These are phyloP conservation scores for Leccinum barrowsii DNA, from an alignment of 768 basidiomycete genomes.

Conservation along the genomic window DNA sequence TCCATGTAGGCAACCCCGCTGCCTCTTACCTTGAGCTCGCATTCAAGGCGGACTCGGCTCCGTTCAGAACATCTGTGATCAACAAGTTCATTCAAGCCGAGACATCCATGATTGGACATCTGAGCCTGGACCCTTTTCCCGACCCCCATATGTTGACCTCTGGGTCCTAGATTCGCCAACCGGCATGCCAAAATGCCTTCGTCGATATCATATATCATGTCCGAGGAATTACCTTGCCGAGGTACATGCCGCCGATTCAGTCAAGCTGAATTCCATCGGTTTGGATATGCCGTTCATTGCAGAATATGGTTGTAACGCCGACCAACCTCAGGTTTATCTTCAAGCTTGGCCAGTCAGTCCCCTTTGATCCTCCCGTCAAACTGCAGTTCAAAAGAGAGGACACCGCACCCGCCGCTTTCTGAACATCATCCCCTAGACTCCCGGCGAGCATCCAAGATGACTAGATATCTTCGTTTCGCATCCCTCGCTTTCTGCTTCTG, in stretches of 20 bases:
- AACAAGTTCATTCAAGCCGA: not conserved
- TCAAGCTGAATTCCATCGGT: slow-evolving; percentile 16
- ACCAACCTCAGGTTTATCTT: not conserved
- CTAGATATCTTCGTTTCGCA: not conserved
- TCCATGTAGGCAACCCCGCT: too few species aligned
- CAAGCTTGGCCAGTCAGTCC: not conserved
- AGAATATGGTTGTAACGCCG: not conserved
- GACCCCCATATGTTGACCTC: not conserved
- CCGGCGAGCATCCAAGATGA: slow-evolving; percentile 9
- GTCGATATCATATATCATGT: not conserved
- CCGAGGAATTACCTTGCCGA: not conserved
- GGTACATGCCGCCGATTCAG: not conserved
- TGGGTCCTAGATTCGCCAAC: not conserved
- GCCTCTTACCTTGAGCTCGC: not conserved
- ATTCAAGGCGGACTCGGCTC: not conserved
- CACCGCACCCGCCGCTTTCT: not conserved
- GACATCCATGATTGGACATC: not conserved
- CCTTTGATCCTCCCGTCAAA: not conserved
- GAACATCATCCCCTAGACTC: not conserved
- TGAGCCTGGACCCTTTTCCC: not conserved
- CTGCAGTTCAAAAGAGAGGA: not conserved
- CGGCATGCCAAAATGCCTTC: not conserved
- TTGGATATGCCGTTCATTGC: not conserved
- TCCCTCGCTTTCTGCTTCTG: slow-evolving; percentile 12
- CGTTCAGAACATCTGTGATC: not conserved